These are phyloP conservation scores for Cnidoscolus chayamansa DNA, from an alignment of 441 rosid species.

Conservation along the genomic window DNA sequence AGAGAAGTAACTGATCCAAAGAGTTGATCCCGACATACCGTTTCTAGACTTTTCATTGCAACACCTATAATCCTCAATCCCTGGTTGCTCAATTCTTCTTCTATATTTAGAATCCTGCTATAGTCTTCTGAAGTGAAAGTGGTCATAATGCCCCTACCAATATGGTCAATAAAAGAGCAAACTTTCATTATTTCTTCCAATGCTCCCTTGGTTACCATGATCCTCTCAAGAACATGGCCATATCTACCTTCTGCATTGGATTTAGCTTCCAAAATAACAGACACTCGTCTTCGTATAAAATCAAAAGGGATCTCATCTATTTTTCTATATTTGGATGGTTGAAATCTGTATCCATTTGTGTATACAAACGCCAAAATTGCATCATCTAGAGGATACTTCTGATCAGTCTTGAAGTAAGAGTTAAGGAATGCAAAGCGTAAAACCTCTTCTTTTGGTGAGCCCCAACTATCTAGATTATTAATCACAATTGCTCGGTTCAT, in stretches of 20 bases:
- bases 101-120: slow-evolving; percentile 42
- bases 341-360: slow-evolving; percentile 63
- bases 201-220: slow-evolving; percentile 65
- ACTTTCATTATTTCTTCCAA: slow-evolving; percentile 63
- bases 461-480: slow-evolving; percentile 57
- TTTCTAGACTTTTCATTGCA: slow-evolving; percentile 47
- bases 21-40: slow-evolving; percentile 29
- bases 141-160: slow-evolving; percentile 28
- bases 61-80: slow-evolving; percentile 56
- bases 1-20: background rate
- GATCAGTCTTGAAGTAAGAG: slow-evolving; percentile 75
- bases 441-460: slow-evolving; percentile 46
- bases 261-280: slow-evolving; percentile 50
- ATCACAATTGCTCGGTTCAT: slow-evolving; percentile 61
- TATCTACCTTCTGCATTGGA: slow-evolving; percentile 25
- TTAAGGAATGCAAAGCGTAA: slow-evolving; percentile 60
- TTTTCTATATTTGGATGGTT: slow-evolving; percentile 60
- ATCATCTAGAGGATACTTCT: slow-evolving; percentile 73
- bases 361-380: slow-evolving; percentile 67
- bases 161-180: slow-evolving; percentile 49
- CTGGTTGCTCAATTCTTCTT: slow-evolving; percentile 54
- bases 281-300: slow-evolving; percentile 55
- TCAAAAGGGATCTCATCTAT: slow-evolving; percentile 68
- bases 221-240: slow-evolving; percentile 25
- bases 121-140: slow-evolving; percentile 40